Percentiles rank a stretch among this genome's conserved stretches.
phyloP scores from a whole-genome alignment of 352 stramenopile genomes.

The Globisporangium spinosum region DNA sequence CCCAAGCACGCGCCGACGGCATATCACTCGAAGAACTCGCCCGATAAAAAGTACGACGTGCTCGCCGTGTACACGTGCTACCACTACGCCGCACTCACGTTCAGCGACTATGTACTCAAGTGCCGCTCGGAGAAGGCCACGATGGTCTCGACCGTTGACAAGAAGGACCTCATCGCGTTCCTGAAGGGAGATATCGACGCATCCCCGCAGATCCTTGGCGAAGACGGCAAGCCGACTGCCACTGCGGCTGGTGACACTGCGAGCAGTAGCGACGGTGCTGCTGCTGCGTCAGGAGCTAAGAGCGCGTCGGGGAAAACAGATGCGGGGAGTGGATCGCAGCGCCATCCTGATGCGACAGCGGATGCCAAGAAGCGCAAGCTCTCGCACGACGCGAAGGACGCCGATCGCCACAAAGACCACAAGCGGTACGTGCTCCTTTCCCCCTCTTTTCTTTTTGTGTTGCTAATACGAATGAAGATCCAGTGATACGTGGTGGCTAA shows the following conservation, averaged over 20 bases:
- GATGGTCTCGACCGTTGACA: conserved; percentile 85
- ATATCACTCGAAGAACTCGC: conserved; percentile 76
- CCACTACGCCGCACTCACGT: conserved; percentile 63
- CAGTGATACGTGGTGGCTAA: neutral
- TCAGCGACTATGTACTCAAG: conserved; percentile 85
- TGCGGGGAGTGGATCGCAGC: conserved; percentile 1
- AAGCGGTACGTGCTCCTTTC: conserved; percentile 17
- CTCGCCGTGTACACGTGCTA: conserved; percentile 80
- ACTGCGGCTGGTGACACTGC: neutral
- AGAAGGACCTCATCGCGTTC: conserved; percentile 85
- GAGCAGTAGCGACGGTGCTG: neutral
- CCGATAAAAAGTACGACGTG: conserved; percentile 81
- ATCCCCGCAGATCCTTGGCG: conserved; percentile 63
- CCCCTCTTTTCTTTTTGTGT: neutral
- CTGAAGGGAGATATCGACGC: conserved; percentile 80
- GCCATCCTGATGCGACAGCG: neutral
- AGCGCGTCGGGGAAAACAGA: conserved; percentile 17
- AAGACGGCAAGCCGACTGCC: conserved; percentile 13
- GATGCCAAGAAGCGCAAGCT: conserved; percentile 46
- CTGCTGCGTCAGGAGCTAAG: neutral
- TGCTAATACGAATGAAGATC: neutral
- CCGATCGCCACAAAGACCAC: conserved; percentile 41
- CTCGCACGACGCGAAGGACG: conserved; percentile 24
- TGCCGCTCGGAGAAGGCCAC: conserved; percentile 71
- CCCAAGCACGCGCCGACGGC: conserved; percentile 66